These are phyloP conservation scores for Russula sp. DNA, from an alignment of 768 basidiomycete genomes.

Conservation along the genomic window DNA sequence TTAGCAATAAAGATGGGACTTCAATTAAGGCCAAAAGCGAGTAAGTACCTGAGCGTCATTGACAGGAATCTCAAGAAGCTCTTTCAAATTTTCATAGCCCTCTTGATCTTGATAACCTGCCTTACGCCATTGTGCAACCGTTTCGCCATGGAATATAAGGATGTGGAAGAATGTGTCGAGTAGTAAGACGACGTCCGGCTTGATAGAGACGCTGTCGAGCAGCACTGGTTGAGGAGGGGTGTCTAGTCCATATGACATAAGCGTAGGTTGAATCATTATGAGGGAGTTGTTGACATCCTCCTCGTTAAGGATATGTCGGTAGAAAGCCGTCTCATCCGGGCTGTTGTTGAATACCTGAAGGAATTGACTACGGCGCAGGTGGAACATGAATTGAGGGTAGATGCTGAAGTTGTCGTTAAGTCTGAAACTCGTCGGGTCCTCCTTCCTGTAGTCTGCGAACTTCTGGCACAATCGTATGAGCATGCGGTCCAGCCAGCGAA, in stretches of 20 bases:
- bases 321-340: slow-evolving; percentile 99
- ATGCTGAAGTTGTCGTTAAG: slow-evolving; percentile 95
- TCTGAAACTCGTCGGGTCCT: slow-evolving; percentile 91
- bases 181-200: slow-evolving; percentile 91
- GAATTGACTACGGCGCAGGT: slow-evolving; percentile 94
- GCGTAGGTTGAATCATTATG: slow-evolving; percentile 99
- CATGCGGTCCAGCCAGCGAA: slow-evolving; percentile 98
- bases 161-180: slow-evolving; percentile 99
- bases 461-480: slow-evolving; percentile 97
- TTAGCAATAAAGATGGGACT: slow-evolving; percentile 1
- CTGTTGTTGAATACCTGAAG: slow-evolving; percentile 99
- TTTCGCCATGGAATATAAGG: slow-evolving; percentile 98
- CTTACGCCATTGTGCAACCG: slow-evolving; percentile 96
- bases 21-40: not conserved
- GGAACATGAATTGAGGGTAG: slow-evolving; percentile 99
- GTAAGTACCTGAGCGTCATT: slow-evolving; percentile 75
- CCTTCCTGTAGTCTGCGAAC: slow-evolving; percentile 98
- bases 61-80: slow-evolving; percentile 80
- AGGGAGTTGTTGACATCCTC: slow-evolving; percentile 99
- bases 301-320: slow-evolving; percentile 93
- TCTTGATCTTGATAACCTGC: slow-evolving; percentile 98
- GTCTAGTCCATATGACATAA: slow-evolving; percentile 98
- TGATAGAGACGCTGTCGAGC: slow-evolving; percentile 95
- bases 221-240: slow-evolving; percentile 87
- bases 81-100: slow-evolving; percentile 97